Percentiles rank a stretch among this genome's conserved stretches.
phyloP scores from a whole-genome alignment of 768 basidiomycete genomes.

The Russula sp. region DNA sequence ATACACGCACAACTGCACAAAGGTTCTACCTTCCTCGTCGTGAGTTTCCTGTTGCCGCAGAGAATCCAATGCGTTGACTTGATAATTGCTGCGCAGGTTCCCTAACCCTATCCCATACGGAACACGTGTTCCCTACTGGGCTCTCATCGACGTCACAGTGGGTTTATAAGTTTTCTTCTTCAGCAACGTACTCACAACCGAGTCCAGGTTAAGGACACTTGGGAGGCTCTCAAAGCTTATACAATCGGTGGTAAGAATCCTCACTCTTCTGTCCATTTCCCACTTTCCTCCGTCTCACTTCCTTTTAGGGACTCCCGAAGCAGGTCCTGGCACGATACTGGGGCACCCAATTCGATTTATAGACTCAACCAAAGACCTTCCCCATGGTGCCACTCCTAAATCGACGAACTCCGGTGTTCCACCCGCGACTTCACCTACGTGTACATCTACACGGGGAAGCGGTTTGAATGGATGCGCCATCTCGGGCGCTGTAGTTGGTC shows the following conservation, averaged over 20 bases:
- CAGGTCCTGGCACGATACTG: background rate
- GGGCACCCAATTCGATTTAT: background rate
- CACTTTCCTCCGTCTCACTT: background rate
- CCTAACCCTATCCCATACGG: constrained; percentile 2
- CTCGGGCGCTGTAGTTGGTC: background rate
- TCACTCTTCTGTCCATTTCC: background rate
- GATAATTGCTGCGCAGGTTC: background rate
- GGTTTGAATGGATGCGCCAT: background rate
- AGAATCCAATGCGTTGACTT: background rate
- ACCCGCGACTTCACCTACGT: background rate
- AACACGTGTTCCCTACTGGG: constrained; percentile 6
- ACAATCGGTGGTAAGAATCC: background rate
- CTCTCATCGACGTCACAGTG: constrained; percentile 3
- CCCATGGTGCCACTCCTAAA: background rate
- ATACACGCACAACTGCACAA: background rate
- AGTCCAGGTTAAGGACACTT: background rate
- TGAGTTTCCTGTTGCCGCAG: background rate
- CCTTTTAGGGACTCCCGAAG: background rate
- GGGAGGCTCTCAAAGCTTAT: background rate
- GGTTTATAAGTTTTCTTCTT: background rate
- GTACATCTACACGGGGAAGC: background rate
- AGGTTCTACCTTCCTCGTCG: background rate
- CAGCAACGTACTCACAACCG: background rate
- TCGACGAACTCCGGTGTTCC: background rate
- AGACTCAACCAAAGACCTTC: background rate